Evolutionary conservation across 1,139 yeast genomes (phyloP), one percentile per base, ranked within the genome.

Genomic region (Entelexis paramagnoliae): DNA sequence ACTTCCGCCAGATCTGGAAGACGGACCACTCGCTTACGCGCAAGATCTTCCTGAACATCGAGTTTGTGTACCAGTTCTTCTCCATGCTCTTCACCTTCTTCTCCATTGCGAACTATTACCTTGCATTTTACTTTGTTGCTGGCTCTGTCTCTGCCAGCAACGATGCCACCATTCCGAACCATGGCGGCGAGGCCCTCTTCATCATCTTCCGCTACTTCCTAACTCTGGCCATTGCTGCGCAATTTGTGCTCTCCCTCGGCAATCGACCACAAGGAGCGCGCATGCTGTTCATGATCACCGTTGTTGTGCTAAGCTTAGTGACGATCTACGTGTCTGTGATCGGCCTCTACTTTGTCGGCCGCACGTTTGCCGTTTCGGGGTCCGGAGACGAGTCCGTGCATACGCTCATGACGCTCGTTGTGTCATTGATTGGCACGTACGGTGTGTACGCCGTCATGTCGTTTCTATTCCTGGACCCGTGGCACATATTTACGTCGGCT

Each of bases 181-280:
- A 70, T 45, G 91, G 87, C 26, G 85, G 84, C 56, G 80, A 85
- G 72, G 65, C 68, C 46, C 70, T 87, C 40, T 88, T 87, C 65
- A 81, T 91, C 38, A 73, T 89, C 44, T 81, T 89, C 79, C 85
- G 88, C 67, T 89, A 88, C 65, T 77, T 88, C 53, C 81, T 94
- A 66, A 83, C 83, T 33, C 72, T 91, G 60, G 61, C 62, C 3
- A 60, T 60, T 48, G 81, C 93, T 4, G 79, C 95, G 9, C 63
- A 88, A 68, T 86, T 91, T 63, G 81, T 91, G 59, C 85, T 88
- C 40, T 87, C 96, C 2, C 83, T 89, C 75, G 98, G 97, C 58
- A 91, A 91, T 64, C 76, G 96, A 62, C 98, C 98, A 1, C 96
- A 89, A 62, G 89, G 88, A 40, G 95, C 96, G 0, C 79, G 78